Evolutionary conservation across 2,329 filamentous ascomycete genomes (phyloP), one percentile per base, ranked within the genome.

Genomic region (Hymenoscyphus fructigenus): DNA sequence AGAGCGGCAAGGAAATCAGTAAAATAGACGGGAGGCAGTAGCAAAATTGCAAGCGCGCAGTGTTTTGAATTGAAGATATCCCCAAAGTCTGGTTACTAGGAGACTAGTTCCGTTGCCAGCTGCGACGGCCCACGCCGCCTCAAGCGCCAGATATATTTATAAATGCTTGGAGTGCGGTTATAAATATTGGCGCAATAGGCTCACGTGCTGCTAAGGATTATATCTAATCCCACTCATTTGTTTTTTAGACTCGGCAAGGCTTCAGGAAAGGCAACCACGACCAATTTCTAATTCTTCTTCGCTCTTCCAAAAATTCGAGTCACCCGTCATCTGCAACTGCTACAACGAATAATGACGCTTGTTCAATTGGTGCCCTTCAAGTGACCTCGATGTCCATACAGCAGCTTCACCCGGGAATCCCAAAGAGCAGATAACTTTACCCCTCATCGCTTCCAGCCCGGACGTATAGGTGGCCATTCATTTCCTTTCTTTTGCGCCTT

Each of bases 21-120:
- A 53, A 23, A 5, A 9, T 12, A 14, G 20, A n/a, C n/a, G n/a
- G n/a, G n/a, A 23, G n/a, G n/a, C 14, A 23, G 47, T 26, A 26
- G 47, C 47, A 53, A 53, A 26, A 10, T 23, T 3, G n/a, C 12
- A 23, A 53, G 47, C 12, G 47, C n/a, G 10, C n/a, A 50, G 23
- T 34, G n/a, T 60, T 20, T 55, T 53, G n/a, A 57, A 57, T 34
- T 57, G 28, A 38, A 38, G 36, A 38, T 38, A 36, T 38, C 34
- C 34, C 34, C 34, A 38, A 38, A 12, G 14, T 38, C 14, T 32
- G 29, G 29, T 38, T 14, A 15, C 36, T 38, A n/a, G n/a, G n/a
- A n/a, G n/a, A n/a, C n/a, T n/a, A 38, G 36, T 38, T 14, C 36
- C 36, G 36, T 38, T 38, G 36, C 36, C 36, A 38, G 14, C 5